Conservation (phyloP, 495 filamentous ascomycete genomes). For the Podospora pseudopauciseta region DNA sequence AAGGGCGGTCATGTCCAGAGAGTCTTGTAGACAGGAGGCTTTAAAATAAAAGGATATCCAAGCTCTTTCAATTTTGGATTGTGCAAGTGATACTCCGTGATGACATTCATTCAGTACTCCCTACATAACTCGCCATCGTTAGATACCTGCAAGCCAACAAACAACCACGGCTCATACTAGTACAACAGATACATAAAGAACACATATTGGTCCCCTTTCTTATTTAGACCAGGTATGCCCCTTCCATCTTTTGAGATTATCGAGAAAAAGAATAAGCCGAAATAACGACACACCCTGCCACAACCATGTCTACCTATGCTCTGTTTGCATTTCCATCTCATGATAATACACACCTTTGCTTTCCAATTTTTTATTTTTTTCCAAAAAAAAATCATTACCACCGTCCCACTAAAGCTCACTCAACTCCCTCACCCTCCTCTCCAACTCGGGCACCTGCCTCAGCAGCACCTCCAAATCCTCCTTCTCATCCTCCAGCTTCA, state of each 20-base stretch:
- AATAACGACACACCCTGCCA: background rate
- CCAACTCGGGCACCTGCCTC: constrained; percentile 78
- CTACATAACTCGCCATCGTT: background rate
- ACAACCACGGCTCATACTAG: background rate
- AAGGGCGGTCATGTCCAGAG: background rate
- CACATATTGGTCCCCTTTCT: background rate
- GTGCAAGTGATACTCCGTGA: background rate
- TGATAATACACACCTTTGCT: no score
- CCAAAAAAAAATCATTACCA: background rate
- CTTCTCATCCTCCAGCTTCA: constrained; percentile 91
- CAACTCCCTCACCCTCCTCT: constrained; percentile 79
- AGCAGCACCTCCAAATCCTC: constrained; percentile 87
- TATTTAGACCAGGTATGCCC: background rate
- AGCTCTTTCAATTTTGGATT: background rate
- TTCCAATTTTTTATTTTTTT: background rate
- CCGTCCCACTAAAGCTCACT: constrained; percentile 14
- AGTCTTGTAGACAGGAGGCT: background rate
- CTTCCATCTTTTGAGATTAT: constrained; percentile 2
- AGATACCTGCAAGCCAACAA: background rate
- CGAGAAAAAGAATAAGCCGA: background rate
- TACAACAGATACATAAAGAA: background rate
- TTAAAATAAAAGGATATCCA: background rate
- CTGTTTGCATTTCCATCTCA: background rate
- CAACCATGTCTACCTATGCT: background rate
- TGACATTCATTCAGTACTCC: background rate